Base-by-base conservation (phyloP, 805 yeast species). In the Pichia rugopelliculosa region DNA sequence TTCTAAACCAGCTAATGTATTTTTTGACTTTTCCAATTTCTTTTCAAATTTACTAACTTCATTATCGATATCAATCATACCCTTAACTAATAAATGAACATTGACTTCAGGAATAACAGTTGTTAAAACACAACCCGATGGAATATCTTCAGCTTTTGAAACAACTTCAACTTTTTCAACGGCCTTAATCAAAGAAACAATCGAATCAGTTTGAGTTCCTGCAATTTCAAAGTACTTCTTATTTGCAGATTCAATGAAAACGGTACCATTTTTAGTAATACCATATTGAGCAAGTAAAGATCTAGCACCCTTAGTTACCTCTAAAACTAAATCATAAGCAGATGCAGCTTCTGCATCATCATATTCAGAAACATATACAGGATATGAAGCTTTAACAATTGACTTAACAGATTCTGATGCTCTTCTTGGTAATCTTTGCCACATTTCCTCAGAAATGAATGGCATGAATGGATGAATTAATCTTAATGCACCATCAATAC, bases 401-500 rank as follows among this genome's bases (percentile, higher is more conserved):
- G 96, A 76, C 44, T 67, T 71, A 24, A 88, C 73, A 21, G 69
- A 68, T 59, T 87, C 96, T 46, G 80, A 71, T 8, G 79, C 76
- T 64, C 96, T 82, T 61, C 85, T 84, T 59, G 98, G 98, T 61
- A 93, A 73, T 70, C 98, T 87, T 74, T 93, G 99, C 97, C 97
- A 93, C 87, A 93, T 80, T 75, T 93, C 99, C 70, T 93, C 99
- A 42, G 98, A 84, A 56, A 93, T 74, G 65, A 80, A 93, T 36
- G 99, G 99, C 99, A 93, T 93, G 75, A 88, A 93, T 66, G 99
- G 99, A 65, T 91, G 98, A 58, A 91, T 93, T 72, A 93, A 65
- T 65, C 77, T 83, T 72, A 91, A 77, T 11, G 96, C 96, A 56
- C 85, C 86, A 61, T 93, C 98, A 57, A 91, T 75, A 71, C 95